These are phyloP conservation scores for Plenodomus tracheiphilus DNA, from an alignment of 2,329 filamentous ascomycete species.

Conservation along the genomic window DNA sequence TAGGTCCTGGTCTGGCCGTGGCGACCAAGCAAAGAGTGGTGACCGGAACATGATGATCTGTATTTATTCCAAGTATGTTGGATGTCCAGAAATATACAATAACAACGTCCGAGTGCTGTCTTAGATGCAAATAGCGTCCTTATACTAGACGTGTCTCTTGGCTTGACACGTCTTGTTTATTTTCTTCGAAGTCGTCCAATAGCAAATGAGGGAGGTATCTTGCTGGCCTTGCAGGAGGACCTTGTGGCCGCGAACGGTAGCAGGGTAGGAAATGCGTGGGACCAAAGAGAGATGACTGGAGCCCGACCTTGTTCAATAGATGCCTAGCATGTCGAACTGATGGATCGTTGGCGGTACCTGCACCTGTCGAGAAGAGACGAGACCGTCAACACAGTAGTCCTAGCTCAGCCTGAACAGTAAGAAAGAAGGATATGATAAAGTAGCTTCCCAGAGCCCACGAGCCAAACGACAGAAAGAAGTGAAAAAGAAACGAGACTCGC, in stretches of 20 bases:
- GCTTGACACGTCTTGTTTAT: constrained; percentile 26
- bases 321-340: constrained; percentile 30
- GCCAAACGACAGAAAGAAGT: constrained; percentile 38
- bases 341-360: constrained; percentile 27
- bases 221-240: constrained; percentile 30
- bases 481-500: constrained; percentile 41
- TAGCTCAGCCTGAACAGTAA: neutral
- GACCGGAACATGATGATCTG: constrained; percentile 36
- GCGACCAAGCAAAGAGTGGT: constrained; percentile 38
- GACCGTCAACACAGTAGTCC: constrained; percentile 10
- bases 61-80: constrained; percentile 10
- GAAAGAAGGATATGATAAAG: constrained; percentile 5
- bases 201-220: constrained; percentile 28
- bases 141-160: constrained; percentile 31
- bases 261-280: constrained; percentile 11
- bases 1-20: constrained; percentile 33
- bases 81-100: constrained; percentile 13
- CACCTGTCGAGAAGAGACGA: constrained; percentile 8
- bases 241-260: constrained; percentile 19
- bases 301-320: constrained; percentile 32
- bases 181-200: constrained; percentile 17
- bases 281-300: constrained; percentile 38
- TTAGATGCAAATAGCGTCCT: constrained; percentile 23
- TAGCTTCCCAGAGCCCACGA: constrained; percentile 27
- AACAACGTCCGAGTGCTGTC: constrained; percentile 13